phyloP scores from a whole-genome alignment of 2,329 filamentous ascomycete genomes.

The Lecanicillium sp. region DNA sequence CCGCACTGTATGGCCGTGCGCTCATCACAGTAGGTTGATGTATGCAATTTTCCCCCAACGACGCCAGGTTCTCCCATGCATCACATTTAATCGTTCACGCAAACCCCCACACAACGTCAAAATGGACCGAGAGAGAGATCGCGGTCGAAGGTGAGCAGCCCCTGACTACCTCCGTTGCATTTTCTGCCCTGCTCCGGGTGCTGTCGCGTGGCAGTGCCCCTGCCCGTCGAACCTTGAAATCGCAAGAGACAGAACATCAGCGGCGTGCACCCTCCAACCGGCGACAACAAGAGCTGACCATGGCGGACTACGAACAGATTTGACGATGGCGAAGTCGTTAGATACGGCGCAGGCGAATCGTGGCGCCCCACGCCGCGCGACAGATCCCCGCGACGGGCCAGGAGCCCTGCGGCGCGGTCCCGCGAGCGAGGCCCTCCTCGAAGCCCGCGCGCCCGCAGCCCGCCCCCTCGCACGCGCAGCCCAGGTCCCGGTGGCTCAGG shows the following conservation, averaged over 20 bases:
- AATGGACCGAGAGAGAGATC: conserved; percentile 17
- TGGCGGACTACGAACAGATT: too few species aligned
- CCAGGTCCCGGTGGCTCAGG: conserved; percentile 2
- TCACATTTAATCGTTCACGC: neutral
- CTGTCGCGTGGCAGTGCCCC: neutral
- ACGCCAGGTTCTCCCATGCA: neutral
- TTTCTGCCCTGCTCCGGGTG: neutral
- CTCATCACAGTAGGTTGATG: neutral
- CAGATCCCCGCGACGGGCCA: conserved; percentile 24
- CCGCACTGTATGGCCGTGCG: neutral
- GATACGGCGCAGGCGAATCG: conserved; percentile 56
- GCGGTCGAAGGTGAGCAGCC: conserved; percentile 15
- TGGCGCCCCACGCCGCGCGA: conserved; percentile 51
- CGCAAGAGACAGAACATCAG: too few species aligned
- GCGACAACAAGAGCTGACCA: too few species aligned
- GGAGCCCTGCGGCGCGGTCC: conserved; percentile 26
- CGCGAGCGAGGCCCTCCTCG: conserved; percentile 22
- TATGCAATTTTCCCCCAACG: neutral
- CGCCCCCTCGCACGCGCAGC: neutral
- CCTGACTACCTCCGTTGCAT: neutral
- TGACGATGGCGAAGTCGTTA: conserved; percentile 56
- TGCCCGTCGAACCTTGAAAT: too few species aligned
- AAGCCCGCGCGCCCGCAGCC: conserved; percentile 21
- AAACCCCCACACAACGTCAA: neutral
- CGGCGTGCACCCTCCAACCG: too few species aligned